Evolutionary conservation across 306 rosid species (phyloP).

Genomic region (Vachellia collinsii): DNA sequence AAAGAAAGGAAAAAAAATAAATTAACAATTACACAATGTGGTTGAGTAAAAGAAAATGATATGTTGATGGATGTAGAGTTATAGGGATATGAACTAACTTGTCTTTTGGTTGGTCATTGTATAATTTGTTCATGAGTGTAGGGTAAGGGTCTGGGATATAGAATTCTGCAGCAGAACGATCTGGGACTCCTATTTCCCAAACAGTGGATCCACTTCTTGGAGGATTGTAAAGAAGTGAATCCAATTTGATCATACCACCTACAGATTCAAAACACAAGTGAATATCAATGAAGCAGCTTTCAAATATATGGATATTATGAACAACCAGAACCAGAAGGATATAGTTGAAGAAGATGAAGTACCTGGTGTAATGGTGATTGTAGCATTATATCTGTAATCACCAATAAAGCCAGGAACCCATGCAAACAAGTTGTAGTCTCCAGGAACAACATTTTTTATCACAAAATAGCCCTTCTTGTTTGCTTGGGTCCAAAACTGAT

Average conservation of each 20-base stretch:
- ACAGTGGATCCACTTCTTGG: slow-evolving; percentile 85
- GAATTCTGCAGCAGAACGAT: slow-evolving; percentile 78
- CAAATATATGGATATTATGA: neutral
- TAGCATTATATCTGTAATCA: slow-evolving; percentile 59
- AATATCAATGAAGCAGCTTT: neutral
- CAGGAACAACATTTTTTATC: slow-evolving; percentile 65
- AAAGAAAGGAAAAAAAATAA: neutral
- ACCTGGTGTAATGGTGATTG: slow-evolving; percentile 59
- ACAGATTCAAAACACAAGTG: slow-evolving; percentile 4
- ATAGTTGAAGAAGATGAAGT: neutral
- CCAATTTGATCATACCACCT: slow-evolving; percentile 52
- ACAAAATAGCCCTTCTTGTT: slow-evolving; percentile 57
- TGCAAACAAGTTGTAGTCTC: slow-evolving; percentile 75
- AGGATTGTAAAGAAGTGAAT: slow-evolving; percentile 44
- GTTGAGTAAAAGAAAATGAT: neutral
- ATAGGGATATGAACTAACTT: slow-evolving; percentile 43
- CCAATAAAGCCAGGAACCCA: slow-evolving; percentile 87
- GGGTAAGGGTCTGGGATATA: slow-evolving; percentile 74
- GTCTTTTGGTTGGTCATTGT: slow-evolving; percentile 37
- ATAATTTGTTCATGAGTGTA: slow-evolving; percentile 64
- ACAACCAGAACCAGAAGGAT: neutral
- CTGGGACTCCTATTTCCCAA: slow-evolving; percentile 96
- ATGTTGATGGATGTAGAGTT: neutral
- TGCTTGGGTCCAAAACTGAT: slow-evolving; percentile 84
- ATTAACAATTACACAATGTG: neutral